Percentiles rank a stretch among this genome's conserved stretches.
These are phyloP conservation scores for Cylindrotheca fusiformis DNA, from an alignment of 108 stramenopile genomes.

Conservation along the genomic window DNA sequence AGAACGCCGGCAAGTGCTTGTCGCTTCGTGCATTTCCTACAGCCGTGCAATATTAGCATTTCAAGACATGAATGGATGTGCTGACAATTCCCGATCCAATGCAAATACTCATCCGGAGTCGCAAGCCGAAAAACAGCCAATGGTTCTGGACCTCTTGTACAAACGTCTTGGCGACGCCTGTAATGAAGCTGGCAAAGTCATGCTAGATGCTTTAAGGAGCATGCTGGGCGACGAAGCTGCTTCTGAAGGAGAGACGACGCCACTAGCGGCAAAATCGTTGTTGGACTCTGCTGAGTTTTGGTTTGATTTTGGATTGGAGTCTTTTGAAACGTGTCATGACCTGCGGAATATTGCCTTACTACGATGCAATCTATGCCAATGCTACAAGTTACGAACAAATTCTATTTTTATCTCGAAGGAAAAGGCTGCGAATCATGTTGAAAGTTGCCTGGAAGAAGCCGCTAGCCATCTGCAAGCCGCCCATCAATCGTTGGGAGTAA, in stretches of 20 bases:
- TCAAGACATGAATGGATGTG: slow-evolving; percentile 9
- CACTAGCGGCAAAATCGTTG: slow-evolving; percentile 39
- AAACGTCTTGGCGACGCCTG: slow-evolving; percentile 86
- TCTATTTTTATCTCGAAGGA: slow-evolving; percentile 44
- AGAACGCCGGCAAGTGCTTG: slow-evolving; percentile 67
- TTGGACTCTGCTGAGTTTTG: slow-evolving; percentile 79
- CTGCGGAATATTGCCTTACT: slow-evolving; percentile 69
- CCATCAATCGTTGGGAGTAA: slow-evolving; percentile 61
- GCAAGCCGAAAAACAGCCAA: not conserved
- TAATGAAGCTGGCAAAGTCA: slow-evolving; percentile 80
- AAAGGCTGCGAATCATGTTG: slow-evolving; percentile 47
- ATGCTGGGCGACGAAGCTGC: slow-evolving; percentile 23
- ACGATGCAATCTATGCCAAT: slow-evolving; percentile 80
- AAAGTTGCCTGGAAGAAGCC: slow-evolving; percentile 72
- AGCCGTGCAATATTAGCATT: slow-evolving; percentile 58
- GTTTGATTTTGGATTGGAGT: slow-evolving; percentile 63
- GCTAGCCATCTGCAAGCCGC: slow-evolving; percentile 70
- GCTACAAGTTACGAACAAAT: slow-evolving; percentile 75
- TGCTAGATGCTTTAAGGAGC: slow-evolving; percentile 51
- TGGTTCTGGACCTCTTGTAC: slow-evolving; percentile 46
- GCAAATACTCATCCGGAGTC: not conserved
- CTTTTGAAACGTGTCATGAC: slow-evolving; percentile 60
- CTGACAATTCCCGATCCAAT: not conserved
- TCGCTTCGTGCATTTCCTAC: slow-evolving; percentile 72
- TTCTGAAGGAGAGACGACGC: slow-evolving; percentile 2